Conservation (phyloP, 1,284 basidiomycete genomes). For the Stygiomarasmius scandens region DNA sequence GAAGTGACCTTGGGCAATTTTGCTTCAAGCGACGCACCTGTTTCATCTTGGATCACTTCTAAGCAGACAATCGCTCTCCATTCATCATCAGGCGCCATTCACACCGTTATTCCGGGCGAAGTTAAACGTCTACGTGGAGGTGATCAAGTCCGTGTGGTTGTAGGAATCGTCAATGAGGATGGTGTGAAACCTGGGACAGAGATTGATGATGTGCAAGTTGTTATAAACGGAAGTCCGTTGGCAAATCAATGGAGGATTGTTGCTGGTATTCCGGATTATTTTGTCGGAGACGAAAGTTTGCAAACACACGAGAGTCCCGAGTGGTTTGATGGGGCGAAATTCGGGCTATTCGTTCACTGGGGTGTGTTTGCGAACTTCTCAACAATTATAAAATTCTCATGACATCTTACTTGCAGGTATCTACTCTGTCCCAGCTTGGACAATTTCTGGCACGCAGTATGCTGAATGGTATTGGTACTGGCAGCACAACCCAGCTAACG, state of each 20-base stretch:
- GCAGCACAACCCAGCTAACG: slow-evolving; percentile 19
- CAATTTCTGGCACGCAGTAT: slow-evolving; percentile 18
- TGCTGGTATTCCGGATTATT: slow-evolving; percentile 16
- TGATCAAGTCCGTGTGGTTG: slow-evolving; percentile 29
- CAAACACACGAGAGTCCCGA: slow-evolving; percentile 12
- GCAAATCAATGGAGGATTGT: slow-evolving; percentile 1
- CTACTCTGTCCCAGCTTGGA: slow-evolving; percentile 17
- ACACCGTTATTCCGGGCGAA: slow-evolving; percentile 26
- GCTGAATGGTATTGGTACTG: slow-evolving; percentile 21
- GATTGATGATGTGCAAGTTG: slow-evolving; percentile 8
- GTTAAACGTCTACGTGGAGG: slow-evolving; percentile 27
- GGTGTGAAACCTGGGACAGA: slow-evolving; percentile 12
- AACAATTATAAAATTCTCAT: not conserved
- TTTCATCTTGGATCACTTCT: slow-evolving; percentile 23
- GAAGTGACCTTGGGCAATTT: slow-evolving; percentile 29
- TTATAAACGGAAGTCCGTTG: not conserved
- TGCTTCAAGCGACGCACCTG: slow-evolving; percentile 15
- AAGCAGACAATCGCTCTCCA: slow-evolving; percentile 17
- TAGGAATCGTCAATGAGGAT: slow-evolving; percentile 20
- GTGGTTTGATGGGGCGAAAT: slow-evolving; percentile 15
- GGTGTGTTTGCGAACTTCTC: slow-evolving; percentile 1
- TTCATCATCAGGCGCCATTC: slow-evolving; percentile 18
- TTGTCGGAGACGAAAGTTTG: slow-evolving; percentile 14
- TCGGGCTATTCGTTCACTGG: slow-evolving; percentile 16
- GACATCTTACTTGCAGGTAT: slow-evolving; percentile 1